phyloP scores from a whole-genome alignment of 305 asterid genomes.

The Striga hermonthica region DNA sequence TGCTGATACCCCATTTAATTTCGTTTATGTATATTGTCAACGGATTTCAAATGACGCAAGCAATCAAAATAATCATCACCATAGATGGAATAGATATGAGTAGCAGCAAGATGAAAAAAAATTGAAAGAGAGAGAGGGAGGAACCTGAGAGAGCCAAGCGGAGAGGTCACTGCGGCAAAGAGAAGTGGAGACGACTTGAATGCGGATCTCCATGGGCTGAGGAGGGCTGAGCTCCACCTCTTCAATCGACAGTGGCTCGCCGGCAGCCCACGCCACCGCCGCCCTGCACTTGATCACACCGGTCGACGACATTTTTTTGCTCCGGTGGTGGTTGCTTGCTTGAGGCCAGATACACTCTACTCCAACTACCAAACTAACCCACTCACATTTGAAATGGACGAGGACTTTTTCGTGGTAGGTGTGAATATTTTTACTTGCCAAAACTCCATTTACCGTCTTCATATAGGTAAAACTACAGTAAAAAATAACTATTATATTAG shows the following conservation, averaged over 20 bases:
- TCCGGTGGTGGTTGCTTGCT: slow-evolving; percentile 5
- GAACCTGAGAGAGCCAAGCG: slow-evolving; percentile 81
- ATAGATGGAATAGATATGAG: background rate
- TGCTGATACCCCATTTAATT: background rate
- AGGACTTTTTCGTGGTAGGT: background rate
- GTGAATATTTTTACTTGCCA: background rate
- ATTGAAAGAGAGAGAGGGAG: slow-evolving; percentile 8
- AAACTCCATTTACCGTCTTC: too few relatives aligned
- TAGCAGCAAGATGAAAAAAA: background rate
- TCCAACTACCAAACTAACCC: too few relatives aligned
- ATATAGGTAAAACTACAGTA: too few relatives aligned
- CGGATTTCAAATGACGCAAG: background rate
- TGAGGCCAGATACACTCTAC: background rate
- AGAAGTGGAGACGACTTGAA: slow-evolving; percentile 76
- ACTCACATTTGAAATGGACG: too few relatives aligned
- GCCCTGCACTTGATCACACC: slow-evolving; percentile 54
- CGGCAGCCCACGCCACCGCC: slow-evolving; percentile 88
- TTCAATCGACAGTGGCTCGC: slow-evolving; percentile 69
- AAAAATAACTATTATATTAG: too few relatives aligned
- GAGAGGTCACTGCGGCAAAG: slow-evolving; percentile 87
- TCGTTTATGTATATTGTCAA: background rate
- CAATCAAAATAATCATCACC: background rate
- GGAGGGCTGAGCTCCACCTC: slow-evolving; percentile 92
- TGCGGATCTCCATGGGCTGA: slow-evolving; percentile 77
- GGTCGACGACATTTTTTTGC: slow-evolving; percentile 27